phyloP scores from a whole-genome alignment of 1,139 yeast species.

The Suhomyces coccinellae region DNA sequence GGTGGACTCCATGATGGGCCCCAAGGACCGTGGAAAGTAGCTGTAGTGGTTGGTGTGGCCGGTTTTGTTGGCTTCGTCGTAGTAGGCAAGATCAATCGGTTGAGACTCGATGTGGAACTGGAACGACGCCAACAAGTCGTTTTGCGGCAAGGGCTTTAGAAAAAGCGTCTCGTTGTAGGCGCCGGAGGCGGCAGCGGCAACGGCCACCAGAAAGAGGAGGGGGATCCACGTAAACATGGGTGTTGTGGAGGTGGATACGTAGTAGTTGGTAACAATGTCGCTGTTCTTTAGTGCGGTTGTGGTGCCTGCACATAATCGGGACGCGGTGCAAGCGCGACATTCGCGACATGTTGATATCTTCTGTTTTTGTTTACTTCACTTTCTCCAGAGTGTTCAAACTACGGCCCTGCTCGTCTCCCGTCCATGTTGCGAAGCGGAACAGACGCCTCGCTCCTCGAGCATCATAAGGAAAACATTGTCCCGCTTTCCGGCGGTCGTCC shows the following conservation, averaged over 20 bases:
- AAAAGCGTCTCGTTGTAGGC: constrained; percentile 57
- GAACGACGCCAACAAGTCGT: constrained; percentile 67
- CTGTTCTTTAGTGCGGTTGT: not conserved
- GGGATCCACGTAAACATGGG: constrained; percentile 3
- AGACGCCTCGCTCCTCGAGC: constrained; percentile 58
- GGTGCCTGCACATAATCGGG: not conserved
- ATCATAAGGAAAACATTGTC: constrained; percentile 77
- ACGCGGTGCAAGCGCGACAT: constrained; percentile 4
- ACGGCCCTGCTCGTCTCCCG: not conserved
- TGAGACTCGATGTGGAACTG: constrained; percentile 61
- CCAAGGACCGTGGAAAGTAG: constrained; percentile 77
- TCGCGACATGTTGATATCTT: constrained; percentile 3
- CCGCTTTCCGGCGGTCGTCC: constrained; percentile 73
- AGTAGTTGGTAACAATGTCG: not conserved
- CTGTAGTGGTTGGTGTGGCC: constrained; percentile 52
- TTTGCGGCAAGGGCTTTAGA: constrained; percentile 69
- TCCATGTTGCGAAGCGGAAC: constrained; percentile 2
- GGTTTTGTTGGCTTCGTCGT: constrained; percentile 24
- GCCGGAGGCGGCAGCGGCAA: constrained; percentile 10
- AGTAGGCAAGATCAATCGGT: constrained; percentile 35
- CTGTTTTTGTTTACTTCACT: constrained; percentile 2
- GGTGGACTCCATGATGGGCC: constrained; percentile 70
- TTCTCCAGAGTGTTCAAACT: not conserved
- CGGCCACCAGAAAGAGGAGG: constrained; percentile 5
- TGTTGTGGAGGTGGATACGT: not conserved